Base-by-base conservation (phyloP, 106 monocot species). In the Gastrodia elata region DNA sequence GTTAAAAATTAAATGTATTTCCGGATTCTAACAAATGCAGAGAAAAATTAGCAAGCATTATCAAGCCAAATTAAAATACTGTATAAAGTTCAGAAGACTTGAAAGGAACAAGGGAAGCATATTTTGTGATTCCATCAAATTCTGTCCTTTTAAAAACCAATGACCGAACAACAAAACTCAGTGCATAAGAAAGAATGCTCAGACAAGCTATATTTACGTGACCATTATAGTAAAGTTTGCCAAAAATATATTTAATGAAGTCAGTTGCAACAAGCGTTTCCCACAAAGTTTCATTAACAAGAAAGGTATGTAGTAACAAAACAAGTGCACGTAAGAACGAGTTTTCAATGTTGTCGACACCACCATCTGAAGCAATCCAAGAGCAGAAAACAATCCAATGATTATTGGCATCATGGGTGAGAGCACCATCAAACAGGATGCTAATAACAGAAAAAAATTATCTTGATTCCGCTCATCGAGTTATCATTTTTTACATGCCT, bases 271-370 rank as follows among this genome's bases (percentile, higher is more conserved):
- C 97, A 76, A 6, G 40, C 39, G 80, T 80, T 52, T 78, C 76
- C 89, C 90, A 86, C 33, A 79, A 48, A 24, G 71, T 78, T 44
- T 81, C 74, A 74, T 86, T 88, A 25, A 79, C 65, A 77, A 83
- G 75, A 44, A 92, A 64, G 75, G 68, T 71, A 57, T 65, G 78
- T 16, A 97, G 46, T 44, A 97, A 41, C 39, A 81, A 76, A 43
- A 83, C 64, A 75, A 97, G 84, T 80, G 92, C 92, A 78, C 93
- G 82, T 15, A 97, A 73, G 58, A 78, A 93, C 44, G 88, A 78
- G 48, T 88, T 84, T 49, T 80, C 39, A 77, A 97, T 90, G 34
- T 82, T 86, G 34, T 93, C 86, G 76, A 90, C 37, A 76, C 88
- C 88, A 64, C 88, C 75, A 64, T 86, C 78, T 78, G 90, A 84